Evolutionary conservation across 495 filamentous ascomycete genomes (phyloP).

Genomic region (Astrocystis sublimbata): DNA sequence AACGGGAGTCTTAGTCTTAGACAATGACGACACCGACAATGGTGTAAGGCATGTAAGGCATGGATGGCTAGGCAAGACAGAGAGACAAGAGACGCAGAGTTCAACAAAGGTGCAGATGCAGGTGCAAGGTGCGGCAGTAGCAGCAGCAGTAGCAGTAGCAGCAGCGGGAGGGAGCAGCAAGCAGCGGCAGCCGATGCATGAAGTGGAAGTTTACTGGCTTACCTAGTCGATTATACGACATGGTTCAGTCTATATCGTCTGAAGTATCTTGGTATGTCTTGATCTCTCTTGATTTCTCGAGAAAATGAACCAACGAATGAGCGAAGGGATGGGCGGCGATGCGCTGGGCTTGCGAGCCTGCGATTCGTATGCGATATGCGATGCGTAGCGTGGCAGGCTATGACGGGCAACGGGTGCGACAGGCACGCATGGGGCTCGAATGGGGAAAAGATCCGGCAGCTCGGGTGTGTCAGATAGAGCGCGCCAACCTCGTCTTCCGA

Average conservation of each 20-base stretch:
- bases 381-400: slow-evolving; percentile 15
- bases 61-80: slow-evolving; percentile 1
- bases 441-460: slow-evolving; percentile 2
- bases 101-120: no score
- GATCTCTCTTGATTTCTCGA: background rate
- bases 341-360: background rate
- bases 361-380: no score
- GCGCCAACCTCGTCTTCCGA: slow-evolving; percentile 7
- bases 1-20: slow-evolving; percentile 18
- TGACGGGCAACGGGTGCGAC: slow-evolving; percentile 10
- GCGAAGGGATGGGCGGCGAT: background rate
- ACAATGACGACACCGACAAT: slow-evolving; percentile 5
- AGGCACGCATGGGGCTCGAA: slow-evolving; percentile 13
- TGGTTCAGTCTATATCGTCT: slow-evolving; percentile 33
- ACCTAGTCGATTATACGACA: slow-evolving; percentile 75
- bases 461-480: background rate
- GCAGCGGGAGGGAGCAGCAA: no score
- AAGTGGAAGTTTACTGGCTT: slow-evolving; percentile 44
- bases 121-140: no score
- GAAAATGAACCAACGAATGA: background rate
- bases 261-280: background rate
- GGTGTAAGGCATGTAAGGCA: background rate
- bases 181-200: background rate
- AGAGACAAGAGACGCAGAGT: slow-evolving; percentile 11
- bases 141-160: no score